Evolutionary conservation across 345 rosid genomes (phyloP).

Genomic region (Salix arbutifolia): DNA sequence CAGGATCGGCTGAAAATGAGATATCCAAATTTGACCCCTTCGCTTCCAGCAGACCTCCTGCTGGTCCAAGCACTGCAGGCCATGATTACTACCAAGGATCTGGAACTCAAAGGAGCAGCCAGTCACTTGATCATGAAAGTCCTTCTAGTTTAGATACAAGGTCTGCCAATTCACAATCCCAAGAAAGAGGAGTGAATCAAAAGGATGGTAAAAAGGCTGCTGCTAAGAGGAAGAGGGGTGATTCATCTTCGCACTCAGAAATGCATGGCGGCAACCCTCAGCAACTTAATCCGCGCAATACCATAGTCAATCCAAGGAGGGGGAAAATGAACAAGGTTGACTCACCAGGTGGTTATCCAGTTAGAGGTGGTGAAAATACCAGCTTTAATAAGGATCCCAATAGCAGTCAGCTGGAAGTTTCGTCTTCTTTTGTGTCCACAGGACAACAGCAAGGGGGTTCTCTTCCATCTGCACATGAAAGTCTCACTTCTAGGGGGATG

Average conservation of each 20-base stretch:
- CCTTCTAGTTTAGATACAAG: constrained; percentile 87
- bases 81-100: constrained; percentile 76
- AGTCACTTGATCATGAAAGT: constrained; percentile 84
- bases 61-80: constrained; percentile 56
- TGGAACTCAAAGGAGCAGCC: constrained; percentile 59
- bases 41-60: constrained; percentile 61
- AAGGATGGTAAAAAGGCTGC: constrained; percentile 54
- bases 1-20: constrained; percentile 57
- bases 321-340: constrained; percentile 70
- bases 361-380: constrained; percentile 36
- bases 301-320: constrained; percentile 41
- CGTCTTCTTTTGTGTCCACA: constrained; percentile 27
- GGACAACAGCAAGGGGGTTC: constrained; percentile 41
- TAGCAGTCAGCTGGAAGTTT: constrained; percentile 45
- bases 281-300: constrained; percentile 40
- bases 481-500: constrained; percentile 32
- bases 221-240: constrained; percentile 76
- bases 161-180: constrained; percentile 79
- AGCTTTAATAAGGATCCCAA: constrained; percentile 31
- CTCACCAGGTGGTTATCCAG: constrained; percentile 39
- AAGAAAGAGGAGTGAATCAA: constrained; percentile 59
- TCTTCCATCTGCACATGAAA: constrained; percentile 32
- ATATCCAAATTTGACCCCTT: constrained; percentile 56
- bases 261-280: constrained; percentile 47
- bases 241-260: constrained; percentile 52